A percentile compares a stretch with the other conserved stretches of the same genome.
Evolutionary conservation across 164 flowering plant genomes (phyloP).

Genomic region (Annona cherimola): DNA sequence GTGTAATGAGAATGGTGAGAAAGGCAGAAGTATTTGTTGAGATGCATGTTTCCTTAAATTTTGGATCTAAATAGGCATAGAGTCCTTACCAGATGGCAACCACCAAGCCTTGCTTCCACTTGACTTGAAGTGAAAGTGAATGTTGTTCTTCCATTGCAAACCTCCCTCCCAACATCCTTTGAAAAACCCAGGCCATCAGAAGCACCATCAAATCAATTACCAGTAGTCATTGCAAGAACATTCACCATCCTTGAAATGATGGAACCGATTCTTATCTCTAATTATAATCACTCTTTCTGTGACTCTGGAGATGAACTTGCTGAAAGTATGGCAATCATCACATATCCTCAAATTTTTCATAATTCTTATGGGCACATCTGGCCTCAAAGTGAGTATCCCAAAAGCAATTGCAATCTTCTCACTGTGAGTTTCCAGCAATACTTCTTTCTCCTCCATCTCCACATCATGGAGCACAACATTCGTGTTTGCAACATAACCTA

Average conservation of each 20-base stretch:
- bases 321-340: conserved; percentile 10
- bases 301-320: neutral
- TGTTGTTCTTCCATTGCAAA: neutral
- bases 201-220: neutral
- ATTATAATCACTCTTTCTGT: conserved; percentile 3
- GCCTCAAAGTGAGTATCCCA: neutral
- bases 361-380: neutral
- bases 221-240: conserved; percentile 11
- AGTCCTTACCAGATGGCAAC: neutral
- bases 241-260: conserved; percentile 6
- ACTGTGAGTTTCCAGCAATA: conserved; percentile 4
- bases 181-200: neutral
- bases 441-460: conserved; percentile 9
- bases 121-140: neutral
- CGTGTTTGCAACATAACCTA: conserved; percentile 3
- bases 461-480: conserved; percentile 6
- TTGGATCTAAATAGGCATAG: neutral
- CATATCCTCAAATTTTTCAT: conserved; percentile 9
- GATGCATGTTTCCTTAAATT: neutral
- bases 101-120: neutral
- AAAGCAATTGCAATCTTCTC: conserved; percentile 15
- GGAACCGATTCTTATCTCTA: conserved; percentile 8
- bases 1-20: no score
- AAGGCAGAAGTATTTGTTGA: neutral
- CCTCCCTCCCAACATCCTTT: no score